A percentile compares a stretch with the other conserved stretches of the same genome.
phyloP scores from a whole-genome alignment of 371 early-diverging fungal species.

The Actinomortierella ambigua region DNA sequence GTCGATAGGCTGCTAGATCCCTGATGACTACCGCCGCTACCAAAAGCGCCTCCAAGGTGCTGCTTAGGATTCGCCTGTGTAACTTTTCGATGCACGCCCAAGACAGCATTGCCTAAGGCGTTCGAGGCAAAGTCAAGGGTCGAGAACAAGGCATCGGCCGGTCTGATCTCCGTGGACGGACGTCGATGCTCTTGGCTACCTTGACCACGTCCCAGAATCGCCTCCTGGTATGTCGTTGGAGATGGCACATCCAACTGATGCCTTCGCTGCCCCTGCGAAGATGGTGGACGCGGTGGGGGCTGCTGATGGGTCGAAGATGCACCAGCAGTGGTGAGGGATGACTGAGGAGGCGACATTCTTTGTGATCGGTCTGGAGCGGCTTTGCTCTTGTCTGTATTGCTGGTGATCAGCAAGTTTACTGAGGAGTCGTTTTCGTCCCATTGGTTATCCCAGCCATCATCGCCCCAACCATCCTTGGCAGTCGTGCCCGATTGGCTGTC shows the following conservation, averaged over 20 bases:
- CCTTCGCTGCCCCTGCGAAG: neutral
- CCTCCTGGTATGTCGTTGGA: no score
- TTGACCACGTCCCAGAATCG: no score
- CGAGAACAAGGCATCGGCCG: slow-evolving; percentile 34
- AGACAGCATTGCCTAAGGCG: slow-evolving; percentile 39
- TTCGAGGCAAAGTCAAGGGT: slow-evolving; percentile 44
- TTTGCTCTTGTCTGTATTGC: no score
- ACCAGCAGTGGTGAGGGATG: no score
- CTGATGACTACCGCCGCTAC: no score
- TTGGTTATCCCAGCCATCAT: slow-evolving; percentile 37
- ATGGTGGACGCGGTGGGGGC: neutral
- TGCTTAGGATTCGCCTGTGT: slow-evolving; percentile 11
- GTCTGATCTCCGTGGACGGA: slow-evolving; percentile 17
- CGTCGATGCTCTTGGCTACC: no score
- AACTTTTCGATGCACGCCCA: slow-evolving; percentile 42
- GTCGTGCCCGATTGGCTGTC: slow-evolving; percentile 9
- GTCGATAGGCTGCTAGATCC: no score
- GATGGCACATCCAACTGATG: neutral
- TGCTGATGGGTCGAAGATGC: no score
- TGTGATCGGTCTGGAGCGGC: no score
- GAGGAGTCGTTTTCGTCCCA: slow-evolving; percentile 15
- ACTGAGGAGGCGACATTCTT: no score
- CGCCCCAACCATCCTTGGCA: slow-evolving; percentile 26
- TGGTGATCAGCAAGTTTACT: no score
- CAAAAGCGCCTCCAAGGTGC: no score